Evolutionary conservation across 2,329 filamentous ascomycete genomes (phyloP), one percentile per base, ranked within the genome.

Genomic region (Botrytis byssoidea): DNA sequence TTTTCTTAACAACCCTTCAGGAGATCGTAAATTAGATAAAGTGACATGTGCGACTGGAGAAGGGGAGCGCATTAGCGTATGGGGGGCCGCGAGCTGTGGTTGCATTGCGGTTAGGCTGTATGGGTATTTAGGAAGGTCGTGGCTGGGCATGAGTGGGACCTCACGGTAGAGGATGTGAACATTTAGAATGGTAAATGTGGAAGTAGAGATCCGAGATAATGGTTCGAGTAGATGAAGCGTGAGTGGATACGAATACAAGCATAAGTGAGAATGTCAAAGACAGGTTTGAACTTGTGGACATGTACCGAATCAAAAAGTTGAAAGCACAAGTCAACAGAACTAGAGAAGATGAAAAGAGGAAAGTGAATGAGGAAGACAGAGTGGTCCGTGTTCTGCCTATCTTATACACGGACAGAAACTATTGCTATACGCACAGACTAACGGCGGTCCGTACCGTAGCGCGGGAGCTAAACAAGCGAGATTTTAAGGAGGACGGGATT

Each of bases 391-490:
- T 48, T 65, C 42, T 42, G 25, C 32, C 25, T 29, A 51, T 42
- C 32, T 42, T 42, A 55, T 40, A 40, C 46, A 68, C 25, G 37
- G 32, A 22, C 25, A 68, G 44, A 37, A n/a, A 25, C 16, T 68
- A 40, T 55, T 67, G 25, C 18, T 18, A n/a, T 48, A n/a, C 59
- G 60, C 69, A 65, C 69, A 71, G 55, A 70, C 68, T 61, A 70
- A 71, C 42, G 57, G 57, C 69, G 69, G 69, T 51, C 60, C 69
- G 57, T 64, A 44, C 57, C 69, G 57, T 68, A 25, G 48, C 20
- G 35, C 69, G 69, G 69, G 14, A 65, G 35, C 69, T 64, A 71
- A 55, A 51, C 59, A 71, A 71, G 69, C 69, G 69, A 71, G 69
- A 71, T 37, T 65, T 51, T 71, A 65, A 71, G 69, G 69, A 71